These are phyloP conservation scores for Eucalyptus curtisii DNA, from an alignment of 345 rosid genomes.

Conservation along the genomic window DNA sequence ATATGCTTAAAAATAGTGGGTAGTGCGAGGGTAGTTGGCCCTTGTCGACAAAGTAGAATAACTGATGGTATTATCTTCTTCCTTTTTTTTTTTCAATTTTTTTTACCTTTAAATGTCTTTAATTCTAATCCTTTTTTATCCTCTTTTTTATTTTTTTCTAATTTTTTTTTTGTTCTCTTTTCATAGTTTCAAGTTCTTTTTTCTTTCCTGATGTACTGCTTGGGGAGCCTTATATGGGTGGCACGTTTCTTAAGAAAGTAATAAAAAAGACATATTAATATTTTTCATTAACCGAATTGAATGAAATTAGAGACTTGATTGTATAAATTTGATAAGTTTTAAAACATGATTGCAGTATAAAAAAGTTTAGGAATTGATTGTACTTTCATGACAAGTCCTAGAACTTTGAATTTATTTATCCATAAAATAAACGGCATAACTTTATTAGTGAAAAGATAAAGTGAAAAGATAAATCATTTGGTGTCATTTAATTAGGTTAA, in stretches of 20 bases:
- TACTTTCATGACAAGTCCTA: neutral
- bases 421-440: neutral
- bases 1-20: neutral
- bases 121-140: neutral
- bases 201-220: rapidly evolving
- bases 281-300: neutral
- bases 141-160: neutral
- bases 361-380: rapidly evolving
- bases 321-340: neutral
- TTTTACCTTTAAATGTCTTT: neutral
- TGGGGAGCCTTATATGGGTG: neutral
- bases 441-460: neutral
- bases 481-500: neutral
- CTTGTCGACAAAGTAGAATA: rapidly evolving
- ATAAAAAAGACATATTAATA: rapidly evolving
- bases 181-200: neutral
- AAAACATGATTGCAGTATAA: rapidly evolving
- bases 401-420: rapidly evolving
- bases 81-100: neutral
- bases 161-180: neutral
- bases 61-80: rapidly evolving
- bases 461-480: neutral
- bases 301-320: rapidly evolving
- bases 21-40: rapidly evolving
- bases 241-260: neutral